Evolutionary conservation across 2,329 filamentous ascomycete species (phyloP).

Genomic region (Colletotrichum lini): DNA sequence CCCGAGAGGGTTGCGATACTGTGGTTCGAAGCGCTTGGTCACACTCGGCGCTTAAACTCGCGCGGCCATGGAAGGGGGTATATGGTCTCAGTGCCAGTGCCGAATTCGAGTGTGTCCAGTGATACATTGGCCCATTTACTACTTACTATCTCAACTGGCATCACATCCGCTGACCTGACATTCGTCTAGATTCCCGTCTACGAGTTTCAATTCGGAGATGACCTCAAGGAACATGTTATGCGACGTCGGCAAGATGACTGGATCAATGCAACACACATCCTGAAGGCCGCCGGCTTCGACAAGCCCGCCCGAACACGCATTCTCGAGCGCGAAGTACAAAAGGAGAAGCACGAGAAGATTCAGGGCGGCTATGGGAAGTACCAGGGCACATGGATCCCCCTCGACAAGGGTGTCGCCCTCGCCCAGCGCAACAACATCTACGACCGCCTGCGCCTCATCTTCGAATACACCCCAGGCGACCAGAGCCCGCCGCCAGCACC

Average conservation of each 20-base stretch:
- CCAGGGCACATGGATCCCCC: conserved; percentile 97
- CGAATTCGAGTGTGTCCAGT: background rate
- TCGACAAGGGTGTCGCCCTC: conserved; percentile 83
- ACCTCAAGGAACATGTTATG: conserved; percentile 92
- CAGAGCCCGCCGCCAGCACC: conserved; percentile 93
- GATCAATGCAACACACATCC: conserved; percentile 99
- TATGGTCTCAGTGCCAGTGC: conserved; percentile 34
- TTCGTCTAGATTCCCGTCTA: conserved; percentile 86
- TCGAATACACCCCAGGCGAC: conserved; percentile 88
- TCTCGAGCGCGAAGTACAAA: conserved; percentile 95
- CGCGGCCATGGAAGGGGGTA: conserved; percentile 13
- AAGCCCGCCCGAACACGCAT: conserved; percentile 96
- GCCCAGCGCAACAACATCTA: conserved; percentile 90
- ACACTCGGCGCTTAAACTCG: conserved; percentile 5
- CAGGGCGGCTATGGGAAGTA: conserved; percentile 99
- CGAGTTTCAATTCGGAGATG: conserved; percentile 87
- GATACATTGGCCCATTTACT: background rate
- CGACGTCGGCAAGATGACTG: conserved; percentile 92
- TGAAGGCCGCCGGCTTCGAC: conserved; percentile 97
- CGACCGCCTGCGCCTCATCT: conserved; percentile 87
- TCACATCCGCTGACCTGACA: conserved; percentile 7
- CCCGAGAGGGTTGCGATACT: background rate
- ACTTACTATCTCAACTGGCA: background rate
- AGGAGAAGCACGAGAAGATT: conserved; percentile 96
- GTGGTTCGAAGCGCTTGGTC: background rate